A percentile compares a stretch with the other conserved stretches of the same genome.
phyloP scores from a whole-genome alignment of 768 basidiomycete species.

The Podaxis sp. region DNA sequence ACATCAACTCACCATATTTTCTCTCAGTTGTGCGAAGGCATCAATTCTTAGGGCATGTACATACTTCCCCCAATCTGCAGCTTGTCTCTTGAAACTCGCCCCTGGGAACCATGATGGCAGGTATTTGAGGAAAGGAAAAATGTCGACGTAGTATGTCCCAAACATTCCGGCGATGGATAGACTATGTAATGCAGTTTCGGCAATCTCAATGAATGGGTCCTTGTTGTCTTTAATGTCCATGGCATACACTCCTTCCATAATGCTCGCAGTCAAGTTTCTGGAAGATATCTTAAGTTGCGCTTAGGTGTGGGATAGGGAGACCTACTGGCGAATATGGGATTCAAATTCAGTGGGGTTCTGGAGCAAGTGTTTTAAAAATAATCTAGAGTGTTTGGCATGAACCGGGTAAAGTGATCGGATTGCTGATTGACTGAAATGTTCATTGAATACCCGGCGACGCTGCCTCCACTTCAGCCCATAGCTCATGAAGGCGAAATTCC shows the following conservation, averaged over 20 bases:
- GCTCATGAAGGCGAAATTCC: not conserved
- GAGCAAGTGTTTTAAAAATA: not conserved
- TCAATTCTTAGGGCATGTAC: not conserved
- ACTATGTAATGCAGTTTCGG: not conserved
- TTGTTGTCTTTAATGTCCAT: not conserved
- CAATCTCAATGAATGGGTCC: not conserved
- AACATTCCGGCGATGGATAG: not conserved
- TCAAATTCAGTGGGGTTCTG: not conserved
- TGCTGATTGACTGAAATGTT: constrained; percentile 10
- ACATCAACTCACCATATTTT: not conserved
- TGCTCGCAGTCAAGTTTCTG: not conserved
- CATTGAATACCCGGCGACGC: constrained; percentile 1
- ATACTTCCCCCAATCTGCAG: not conserved
- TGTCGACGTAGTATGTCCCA: constrained; percentile 1
- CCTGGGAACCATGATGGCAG: constrained; percentile 16
- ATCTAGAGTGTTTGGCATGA: constrained; percentile 1
- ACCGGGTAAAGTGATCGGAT: constrained; percentile 34
- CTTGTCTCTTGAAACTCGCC: constrained; percentile 10
- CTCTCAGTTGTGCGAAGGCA: not conserved
- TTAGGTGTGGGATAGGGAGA: not conserved
- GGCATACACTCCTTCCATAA: not conserved
- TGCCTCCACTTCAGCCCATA: constrained; percentile 3
- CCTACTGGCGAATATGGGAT: not conserved
- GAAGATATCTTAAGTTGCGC: not conserved
- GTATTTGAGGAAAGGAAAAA: constrained; percentile 10